Evolutionary conservation across 2,329 filamentous ascomycete genomes (phyloP).

Genomic region (Phaeosphaeria sp.): DNA sequence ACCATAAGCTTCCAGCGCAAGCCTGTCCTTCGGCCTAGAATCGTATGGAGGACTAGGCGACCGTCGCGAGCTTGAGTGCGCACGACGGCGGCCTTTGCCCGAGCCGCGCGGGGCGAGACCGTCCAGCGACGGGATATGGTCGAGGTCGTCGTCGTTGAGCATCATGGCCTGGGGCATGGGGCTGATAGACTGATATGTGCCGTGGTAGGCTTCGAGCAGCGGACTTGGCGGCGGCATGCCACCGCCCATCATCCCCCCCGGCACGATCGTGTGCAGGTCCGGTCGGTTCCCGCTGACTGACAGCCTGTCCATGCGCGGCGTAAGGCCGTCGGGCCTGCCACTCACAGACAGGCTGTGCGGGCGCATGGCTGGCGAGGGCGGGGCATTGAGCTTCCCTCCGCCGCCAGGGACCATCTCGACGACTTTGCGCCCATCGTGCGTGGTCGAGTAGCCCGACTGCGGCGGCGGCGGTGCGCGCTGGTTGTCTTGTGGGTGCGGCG

Average conservation of each 20-base stretch:
- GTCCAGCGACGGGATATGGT: constrained; percentile 49
- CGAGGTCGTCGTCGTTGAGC: constrained; percentile 61
- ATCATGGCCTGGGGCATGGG: constrained; percentile 86
- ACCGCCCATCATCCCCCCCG: constrained; percentile 36
- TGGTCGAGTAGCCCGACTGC: constrained; percentile 4
- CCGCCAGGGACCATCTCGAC: constrained; percentile 53
- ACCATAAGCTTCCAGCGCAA: constrained; percentile 43
- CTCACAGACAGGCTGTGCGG: constrained; percentile 43
- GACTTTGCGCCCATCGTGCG: constrained; percentile 43
- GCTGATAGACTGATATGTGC: constrained; percentile 92
- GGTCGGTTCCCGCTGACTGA: constrained; percentile 56
- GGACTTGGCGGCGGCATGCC: constrained; percentile 76
- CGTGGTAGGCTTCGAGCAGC: constrained; percentile 88
- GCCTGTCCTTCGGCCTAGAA: constrained; percentile 38
- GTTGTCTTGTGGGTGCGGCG: constrained; percentile 30
- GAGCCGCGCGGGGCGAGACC: constrained; percentile 41
- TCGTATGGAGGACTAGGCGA: constrained; percentile 37
- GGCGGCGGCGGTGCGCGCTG: constrained; percentile 28
- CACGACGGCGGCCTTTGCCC: constrained; percentile 34
- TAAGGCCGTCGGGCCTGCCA: constrained; percentile 44
- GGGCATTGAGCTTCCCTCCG: constrained; percentile 32
- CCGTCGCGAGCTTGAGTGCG: constrained; percentile 41
- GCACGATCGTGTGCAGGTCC: constrained; percentile 47
- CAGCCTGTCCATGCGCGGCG: constrained; percentile 53
- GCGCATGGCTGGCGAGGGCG: constrained; percentile 41